A percentile compares a stretch with the other conserved stretches of the same genome.
Evolutionary conservation across 2,329 filamentous ascomycete species (phyloP).

Genomic region (Aureobasidium sp.): DNA sequence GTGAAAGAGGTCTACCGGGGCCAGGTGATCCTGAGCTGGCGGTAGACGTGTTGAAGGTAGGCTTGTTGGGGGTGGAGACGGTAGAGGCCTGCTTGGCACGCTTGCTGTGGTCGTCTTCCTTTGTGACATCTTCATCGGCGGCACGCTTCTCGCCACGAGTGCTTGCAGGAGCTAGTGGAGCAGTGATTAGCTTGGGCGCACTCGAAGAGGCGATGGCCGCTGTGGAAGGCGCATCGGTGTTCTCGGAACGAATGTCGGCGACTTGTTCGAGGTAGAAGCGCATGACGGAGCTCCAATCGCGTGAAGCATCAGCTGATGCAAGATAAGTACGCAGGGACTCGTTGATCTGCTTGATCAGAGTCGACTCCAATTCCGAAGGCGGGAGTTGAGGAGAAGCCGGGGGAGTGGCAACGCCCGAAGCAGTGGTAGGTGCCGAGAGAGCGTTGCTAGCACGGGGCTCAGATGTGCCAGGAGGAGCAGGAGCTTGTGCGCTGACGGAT

Average conservation of each 20-base stretch:
- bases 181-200: background rate
- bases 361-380: background rate
- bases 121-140: background rate
- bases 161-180: background rate
- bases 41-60: background rate
- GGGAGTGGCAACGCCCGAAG: background rate
- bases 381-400: background rate
- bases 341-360: background rate
- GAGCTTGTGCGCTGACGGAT: background rate
- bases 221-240: background rate
- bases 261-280: background rate
- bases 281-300: background rate
- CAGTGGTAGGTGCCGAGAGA: background rate
- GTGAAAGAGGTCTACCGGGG: conserved; percentile 11
- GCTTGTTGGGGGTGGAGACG: background rate
- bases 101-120: conserved; percentile 3
- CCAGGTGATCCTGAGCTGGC: background rate
- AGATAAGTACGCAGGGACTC: background rate
- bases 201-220: background rate
- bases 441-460: background rate
- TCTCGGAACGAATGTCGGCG: background rate
- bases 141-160: conserved; percentile 3
- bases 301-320: background rate
- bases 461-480: background rate
- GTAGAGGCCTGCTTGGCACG: background rate